phyloP scores from a whole-genome alignment of 73 alveolate species.

The Symbiodinium pilosum region DNA sequence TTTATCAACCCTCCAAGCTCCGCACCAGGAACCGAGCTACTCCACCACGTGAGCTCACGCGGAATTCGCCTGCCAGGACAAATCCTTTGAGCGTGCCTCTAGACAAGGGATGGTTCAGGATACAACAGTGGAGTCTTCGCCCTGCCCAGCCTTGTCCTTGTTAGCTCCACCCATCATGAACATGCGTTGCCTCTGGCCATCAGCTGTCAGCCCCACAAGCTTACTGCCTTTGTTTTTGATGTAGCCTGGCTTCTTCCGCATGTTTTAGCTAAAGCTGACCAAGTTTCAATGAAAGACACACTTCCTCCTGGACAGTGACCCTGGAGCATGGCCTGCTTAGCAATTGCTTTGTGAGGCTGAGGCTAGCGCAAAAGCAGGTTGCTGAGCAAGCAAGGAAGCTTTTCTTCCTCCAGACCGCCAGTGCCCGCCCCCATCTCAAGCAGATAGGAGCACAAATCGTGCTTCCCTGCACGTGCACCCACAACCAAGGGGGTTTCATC shows the following conservation, averaged over 20 bases:
- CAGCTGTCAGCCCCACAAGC: no score
- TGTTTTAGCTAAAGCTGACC: no score
- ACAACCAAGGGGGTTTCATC: constrained; percentile 55
- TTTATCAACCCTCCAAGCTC: no score
- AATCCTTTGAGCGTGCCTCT: no score
- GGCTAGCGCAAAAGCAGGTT: constrained; percentile 17
- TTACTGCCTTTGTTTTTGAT: no score
- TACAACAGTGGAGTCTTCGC: no score
- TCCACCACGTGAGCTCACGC: not conserved
- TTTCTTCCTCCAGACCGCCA: constrained; percentile 81
- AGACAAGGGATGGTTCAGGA: no score
- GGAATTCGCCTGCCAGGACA: not conserved
- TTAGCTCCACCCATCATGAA: not conserved
- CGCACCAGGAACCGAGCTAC: not conserved
- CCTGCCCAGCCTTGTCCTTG: not conserved
- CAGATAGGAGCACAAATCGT: constrained; percentile 56
- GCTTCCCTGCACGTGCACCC: constrained; percentile 63
- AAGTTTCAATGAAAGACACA: not conserved
- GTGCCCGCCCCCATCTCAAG: constrained; percentile 86
- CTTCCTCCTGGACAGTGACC: not conserved
- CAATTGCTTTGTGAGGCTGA: no score
- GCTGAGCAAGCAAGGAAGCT: constrained; percentile 80
- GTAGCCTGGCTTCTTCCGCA: no score
- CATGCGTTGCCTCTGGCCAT: constrained; percentile 3
- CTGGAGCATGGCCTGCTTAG: no score